Evolutionary conservation across 129 eudicot species (phyloP).

Genomic region (Cynara cardunculus): DNA sequence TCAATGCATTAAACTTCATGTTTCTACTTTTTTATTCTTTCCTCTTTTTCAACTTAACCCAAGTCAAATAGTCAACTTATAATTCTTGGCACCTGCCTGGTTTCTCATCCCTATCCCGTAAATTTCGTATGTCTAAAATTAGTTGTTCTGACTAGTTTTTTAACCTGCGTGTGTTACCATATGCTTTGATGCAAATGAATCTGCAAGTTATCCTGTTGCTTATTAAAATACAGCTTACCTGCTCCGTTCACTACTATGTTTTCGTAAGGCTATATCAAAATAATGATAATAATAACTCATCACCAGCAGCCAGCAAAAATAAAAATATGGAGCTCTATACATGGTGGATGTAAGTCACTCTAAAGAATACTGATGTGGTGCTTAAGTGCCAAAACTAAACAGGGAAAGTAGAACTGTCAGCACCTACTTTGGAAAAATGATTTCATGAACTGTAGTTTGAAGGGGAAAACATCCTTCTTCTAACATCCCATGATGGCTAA

Average conservation of each 20-base stretch:
- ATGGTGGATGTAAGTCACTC: not conserved
- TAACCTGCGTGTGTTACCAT: not conserved
- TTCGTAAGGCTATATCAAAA: not conserved
- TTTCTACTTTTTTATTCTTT: no score
- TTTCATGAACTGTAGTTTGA: not conserved
- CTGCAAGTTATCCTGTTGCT: not conserved
- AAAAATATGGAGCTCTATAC: not conserved
- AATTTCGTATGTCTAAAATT: not conserved
- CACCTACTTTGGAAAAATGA: not conserved
- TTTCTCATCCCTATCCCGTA: not conserved
- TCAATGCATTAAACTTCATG: no score
- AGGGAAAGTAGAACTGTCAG: not conserved
- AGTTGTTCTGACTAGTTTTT: not conserved
- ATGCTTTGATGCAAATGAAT: not conserved
- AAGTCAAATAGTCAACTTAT: no score
- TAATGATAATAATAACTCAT: not conserved
- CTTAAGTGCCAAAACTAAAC: not conserved
- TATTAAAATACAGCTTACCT: not conserved
- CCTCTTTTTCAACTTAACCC: not conserved
- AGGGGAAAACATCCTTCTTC: not conserved
- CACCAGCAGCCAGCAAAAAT: not conserved
- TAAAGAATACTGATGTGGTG: not conserved
- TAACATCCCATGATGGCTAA: not conserved
- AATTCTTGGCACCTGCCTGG: not conserved
- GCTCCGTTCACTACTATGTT: not conserved